These are phyloP conservation scores for Trichocomaceae sp. DNA, from an alignment of 2,329 filamentous ascomycete genomes.

Conservation along the genomic window DNA sequence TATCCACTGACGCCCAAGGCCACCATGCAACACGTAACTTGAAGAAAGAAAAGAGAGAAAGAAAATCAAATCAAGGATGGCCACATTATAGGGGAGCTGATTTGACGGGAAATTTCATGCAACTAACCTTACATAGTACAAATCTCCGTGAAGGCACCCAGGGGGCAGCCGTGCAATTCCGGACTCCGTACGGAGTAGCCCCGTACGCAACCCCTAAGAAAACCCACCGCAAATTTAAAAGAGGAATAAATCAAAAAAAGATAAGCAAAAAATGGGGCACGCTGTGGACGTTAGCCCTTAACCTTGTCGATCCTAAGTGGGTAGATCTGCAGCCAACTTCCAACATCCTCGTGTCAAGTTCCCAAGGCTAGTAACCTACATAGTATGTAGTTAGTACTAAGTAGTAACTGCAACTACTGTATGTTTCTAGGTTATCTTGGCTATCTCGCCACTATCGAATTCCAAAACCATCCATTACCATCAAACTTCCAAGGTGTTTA, in stretches of 20 bases:
- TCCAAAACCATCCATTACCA: not conserved
- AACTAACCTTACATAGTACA: not conserved
- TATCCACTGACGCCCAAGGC: too few species aligned
- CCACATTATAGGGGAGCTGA: not conserved
- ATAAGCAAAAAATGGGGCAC: not conserved
- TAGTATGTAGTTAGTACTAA: too few species aligned
- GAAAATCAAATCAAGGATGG: not conserved
- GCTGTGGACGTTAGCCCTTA: not conserved
- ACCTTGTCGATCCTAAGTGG: not conserved
- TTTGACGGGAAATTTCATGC: not conserved
- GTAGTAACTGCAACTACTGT: too few species aligned
- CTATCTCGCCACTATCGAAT: not conserved
- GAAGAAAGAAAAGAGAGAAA: not conserved
- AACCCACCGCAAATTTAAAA: not conserved
- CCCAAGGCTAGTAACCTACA: not conserved
- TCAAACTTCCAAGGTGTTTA: too few species aligned
- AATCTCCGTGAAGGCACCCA: not conserved
- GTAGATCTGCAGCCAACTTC: not conserved
- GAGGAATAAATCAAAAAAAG: not conserved
- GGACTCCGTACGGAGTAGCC: too few species aligned
- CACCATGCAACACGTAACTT: not conserved
- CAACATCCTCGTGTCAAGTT: not conserved
- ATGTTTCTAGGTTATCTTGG: not conserved
- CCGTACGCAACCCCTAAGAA: not conserved
- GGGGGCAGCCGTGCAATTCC: too few species aligned